Evolutionary conservation across 352 stramenopile genomes (phyloP).

Genomic region (Phytopythium litorale): DNA sequence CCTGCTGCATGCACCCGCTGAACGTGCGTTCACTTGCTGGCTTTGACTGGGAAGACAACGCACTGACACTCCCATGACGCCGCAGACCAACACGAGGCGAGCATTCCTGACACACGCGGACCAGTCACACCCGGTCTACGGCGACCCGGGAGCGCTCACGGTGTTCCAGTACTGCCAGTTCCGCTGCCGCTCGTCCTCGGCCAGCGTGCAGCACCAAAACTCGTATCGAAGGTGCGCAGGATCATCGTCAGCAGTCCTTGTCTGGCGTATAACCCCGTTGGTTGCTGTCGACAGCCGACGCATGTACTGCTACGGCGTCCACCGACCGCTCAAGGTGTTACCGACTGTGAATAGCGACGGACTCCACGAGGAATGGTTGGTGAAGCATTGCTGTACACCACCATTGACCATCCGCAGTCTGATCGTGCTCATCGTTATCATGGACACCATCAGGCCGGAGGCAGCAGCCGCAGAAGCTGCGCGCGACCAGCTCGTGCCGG

Average conservation of each 20-base stretch:
- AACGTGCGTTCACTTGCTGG: slow-evolving; percentile 30
- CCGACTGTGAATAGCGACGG: slow-evolving; percentile 68
- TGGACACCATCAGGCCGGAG: not conserved
- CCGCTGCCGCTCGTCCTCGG: slow-evolving; percentile 70
- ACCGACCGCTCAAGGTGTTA: slow-evolving; percentile 53
- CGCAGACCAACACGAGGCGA: slow-evolving; percentile 47
- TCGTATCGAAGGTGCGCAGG: slow-evolving; percentile 57
- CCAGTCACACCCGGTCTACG: slow-evolving; percentile 57
- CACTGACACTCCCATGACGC: not conserved
- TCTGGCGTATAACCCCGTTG: not conserved
- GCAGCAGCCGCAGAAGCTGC: not conserved
- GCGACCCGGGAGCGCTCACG: slow-evolving; percentile 40
- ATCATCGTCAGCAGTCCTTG: not conserved
- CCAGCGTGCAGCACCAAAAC: slow-evolving; percentile 75
- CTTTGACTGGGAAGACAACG: not conserved
- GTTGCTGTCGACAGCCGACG: slow-evolving; percentile 27
- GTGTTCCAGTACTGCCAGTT: slow-evolving; percentile 72
- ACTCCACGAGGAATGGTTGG: slow-evolving; percentile 34
- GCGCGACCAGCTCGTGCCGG: slow-evolving; percentile 21
- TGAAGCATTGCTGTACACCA: not conserved
- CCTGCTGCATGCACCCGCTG: slow-evolving; percentile 76
- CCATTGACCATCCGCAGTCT: not conserved
- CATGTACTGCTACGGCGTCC: slow-evolving; percentile 66
- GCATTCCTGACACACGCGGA: slow-evolving; percentile 63
- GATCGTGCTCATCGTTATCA: too few species aligned